These are phyloP conservation scores for Flueggea neowawraea DNA, from an alignment of 441 rosid species.

Conservation along the genomic window DNA sequence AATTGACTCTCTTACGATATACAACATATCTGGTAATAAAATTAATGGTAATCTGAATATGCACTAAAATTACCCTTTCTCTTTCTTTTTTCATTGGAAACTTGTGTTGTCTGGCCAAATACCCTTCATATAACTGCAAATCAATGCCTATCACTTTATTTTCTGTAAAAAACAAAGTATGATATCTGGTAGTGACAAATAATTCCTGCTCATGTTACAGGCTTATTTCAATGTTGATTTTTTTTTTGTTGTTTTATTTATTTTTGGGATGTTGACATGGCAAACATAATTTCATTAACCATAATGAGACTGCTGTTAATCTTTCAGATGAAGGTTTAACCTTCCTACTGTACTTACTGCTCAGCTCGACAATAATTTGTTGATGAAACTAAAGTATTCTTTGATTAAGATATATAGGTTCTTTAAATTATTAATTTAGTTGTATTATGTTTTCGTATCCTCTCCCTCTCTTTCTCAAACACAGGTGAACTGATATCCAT, in stretches of 20 bases:
- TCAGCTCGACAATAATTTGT: no score
- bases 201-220: background rate
- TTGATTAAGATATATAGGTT: no score
- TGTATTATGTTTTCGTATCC: background rate
- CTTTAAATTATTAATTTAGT: background rate
- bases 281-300: background rate
- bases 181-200: background rate
- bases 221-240: background rate
- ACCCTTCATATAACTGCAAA: no score
- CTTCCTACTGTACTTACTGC: no score
- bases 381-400: no score
- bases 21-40: slow-evolving; percentile 68
- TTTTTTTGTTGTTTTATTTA: background rate
- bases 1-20: slow-evolving; percentile 63
- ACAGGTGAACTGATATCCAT: slow-evolving; percentile 83
- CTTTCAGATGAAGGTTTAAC: no score
- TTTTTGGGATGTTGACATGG: background rate
- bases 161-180: background rate
- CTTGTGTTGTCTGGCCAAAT: no score
- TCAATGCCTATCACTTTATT: no score
- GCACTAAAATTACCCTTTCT: background rate
- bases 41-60: background rate
- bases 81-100: background rate
- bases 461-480: background rate
- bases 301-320: background rate